Conservation (phyloP, 2,329 filamentous ascomycete species). For the Malbranchea cinnamomea region DNA sequence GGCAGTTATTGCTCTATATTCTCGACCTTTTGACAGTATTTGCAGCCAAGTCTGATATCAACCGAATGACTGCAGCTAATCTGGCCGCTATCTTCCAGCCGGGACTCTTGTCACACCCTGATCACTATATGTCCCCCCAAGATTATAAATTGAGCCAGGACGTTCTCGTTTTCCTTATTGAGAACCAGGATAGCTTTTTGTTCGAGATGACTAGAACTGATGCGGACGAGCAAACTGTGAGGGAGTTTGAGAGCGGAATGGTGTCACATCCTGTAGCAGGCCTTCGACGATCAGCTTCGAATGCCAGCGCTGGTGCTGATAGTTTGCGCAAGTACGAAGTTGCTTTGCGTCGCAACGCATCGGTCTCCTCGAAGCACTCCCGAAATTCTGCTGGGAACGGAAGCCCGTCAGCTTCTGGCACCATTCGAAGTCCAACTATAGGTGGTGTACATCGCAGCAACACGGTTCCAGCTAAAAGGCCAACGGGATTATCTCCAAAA, state of each 20-base stretch:
- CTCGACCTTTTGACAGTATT: slow-evolving; percentile 92
- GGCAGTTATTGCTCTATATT: slow-evolving; percentile 88
- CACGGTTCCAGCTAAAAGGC: slow-evolving; percentile 72
- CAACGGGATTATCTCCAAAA: slow-evolving; percentile 29
- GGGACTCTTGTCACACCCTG: slow-evolving; percentile 83
- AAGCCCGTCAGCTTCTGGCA: no score
- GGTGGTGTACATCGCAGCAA: slow-evolving; percentile 67
- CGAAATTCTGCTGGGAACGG: slow-evolving; percentile 50
- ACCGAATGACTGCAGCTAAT: slow-evolving; percentile 92
- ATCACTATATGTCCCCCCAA: slow-evolving; percentile 86
- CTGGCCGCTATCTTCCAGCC: slow-evolving; percentile 95
- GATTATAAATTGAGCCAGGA: slow-evolving; percentile 94
- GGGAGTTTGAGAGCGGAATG: slow-evolving; percentile 52
- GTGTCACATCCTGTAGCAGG: slow-evolving; percentile 33
- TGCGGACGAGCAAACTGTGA: slow-evolving; percentile 67
- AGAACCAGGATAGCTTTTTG: slow-evolving; percentile 95
- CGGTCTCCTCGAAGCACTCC: slow-evolving; percentile 82
- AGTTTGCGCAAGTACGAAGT: slow-evolving; percentile 69
- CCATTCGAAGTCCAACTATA: slow-evolving; percentile 49
- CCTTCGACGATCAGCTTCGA: slow-evolving; percentile 65
- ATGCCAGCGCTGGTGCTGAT: slow-evolving; percentile 74
- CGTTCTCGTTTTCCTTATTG: slow-evolving; percentile 92
- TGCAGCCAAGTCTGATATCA: slow-evolving; percentile 88
- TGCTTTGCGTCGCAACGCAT: slow-evolving; percentile 67
- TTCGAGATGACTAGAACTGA: slow-evolving; percentile 98